Percentiles rank a stretch among this genome's conserved stretches.
These are phyloP conservation scores for Stachybotrys chlorohalonatus DNA, from an alignment of 2,329 filamentous ascomycete species.

Conservation along the genomic window DNA sequence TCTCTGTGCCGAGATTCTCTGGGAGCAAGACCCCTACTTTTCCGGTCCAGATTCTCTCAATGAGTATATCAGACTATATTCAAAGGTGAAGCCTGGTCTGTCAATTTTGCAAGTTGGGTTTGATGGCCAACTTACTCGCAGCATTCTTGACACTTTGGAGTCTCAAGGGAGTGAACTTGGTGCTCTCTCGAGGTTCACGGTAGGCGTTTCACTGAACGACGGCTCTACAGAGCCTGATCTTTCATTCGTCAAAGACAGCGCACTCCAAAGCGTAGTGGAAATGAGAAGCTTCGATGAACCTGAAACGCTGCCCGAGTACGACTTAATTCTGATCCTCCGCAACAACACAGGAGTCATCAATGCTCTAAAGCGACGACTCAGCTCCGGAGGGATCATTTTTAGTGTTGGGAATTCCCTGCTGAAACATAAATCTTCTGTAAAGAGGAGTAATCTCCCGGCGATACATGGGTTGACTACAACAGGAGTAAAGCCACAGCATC, in stretches of 20 bases:
- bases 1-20: constrained; percentile 38
- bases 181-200: constrained; percentile 21
- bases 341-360: no score
- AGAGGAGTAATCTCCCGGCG: no score
- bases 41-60: constrained; percentile 9
- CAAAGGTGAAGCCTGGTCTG: constrained; percentile 29
- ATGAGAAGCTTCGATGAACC: constrained; percentile 8
- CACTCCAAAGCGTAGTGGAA: constrained; percentile 17
- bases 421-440: no score
- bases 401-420: no score
- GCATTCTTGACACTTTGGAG: constrained; percentile 17
- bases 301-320: constrained; percentile 17
- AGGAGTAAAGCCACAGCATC: no score
- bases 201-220: constrained; percentile 9
- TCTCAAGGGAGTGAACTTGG: constrained; percentile 15
- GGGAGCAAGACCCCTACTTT: constrained; percentile 29
- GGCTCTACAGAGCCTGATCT: constrained; percentile 1
- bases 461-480: no score
- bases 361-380: no score
- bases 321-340: constrained; percentile 15
- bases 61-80: constrained; percentile 21
- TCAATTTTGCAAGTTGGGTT: constrained; percentile 30
- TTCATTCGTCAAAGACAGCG: constrained; percentile 5
- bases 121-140: constrained; percentile 5
- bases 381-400: no score